Evolutionary conservation across 768 basidiomycete species (phyloP).

Genomic region (Panus rudis): DNA sequence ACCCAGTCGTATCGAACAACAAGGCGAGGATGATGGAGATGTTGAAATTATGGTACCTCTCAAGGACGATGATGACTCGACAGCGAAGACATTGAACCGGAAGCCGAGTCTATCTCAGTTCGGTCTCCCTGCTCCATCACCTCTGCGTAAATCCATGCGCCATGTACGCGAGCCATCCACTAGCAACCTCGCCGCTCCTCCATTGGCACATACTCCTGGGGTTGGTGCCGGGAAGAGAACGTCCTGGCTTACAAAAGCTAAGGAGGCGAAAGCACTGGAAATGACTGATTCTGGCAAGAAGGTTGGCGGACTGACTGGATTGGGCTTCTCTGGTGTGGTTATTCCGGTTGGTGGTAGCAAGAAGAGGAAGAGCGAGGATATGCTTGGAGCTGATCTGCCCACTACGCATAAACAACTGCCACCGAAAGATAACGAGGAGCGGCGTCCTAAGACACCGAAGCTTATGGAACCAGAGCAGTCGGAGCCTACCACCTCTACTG

Average conservation of each 20-base stretch:
- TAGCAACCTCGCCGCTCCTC: slow-evolving; percentile 24
- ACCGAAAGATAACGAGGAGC: neutral
- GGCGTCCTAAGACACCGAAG: slow-evolving; percentile 44
- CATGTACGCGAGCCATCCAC: slow-evolving; percentile 40
- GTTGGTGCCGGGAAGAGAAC: slow-evolving; percentile 49
- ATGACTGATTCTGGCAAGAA: slow-evolving; percentile 7
- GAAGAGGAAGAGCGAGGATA: slow-evolving; percentile 61
- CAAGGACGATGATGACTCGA: slow-evolving; percentile 22
- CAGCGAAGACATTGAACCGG: slow-evolving; percentile 21
- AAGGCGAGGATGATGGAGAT: neutral
- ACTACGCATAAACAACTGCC: neutral
- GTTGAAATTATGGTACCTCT: slow-evolving; percentile 28
- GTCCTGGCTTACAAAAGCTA: slow-evolving; percentile 75
- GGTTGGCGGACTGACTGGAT: slow-evolving; percentile 3
- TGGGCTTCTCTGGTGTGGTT: slow-evolving; percentile 4
- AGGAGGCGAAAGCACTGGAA: slow-evolving; percentile 50
- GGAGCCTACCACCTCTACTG: neutral
- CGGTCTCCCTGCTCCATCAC: slow-evolving; percentile 60
- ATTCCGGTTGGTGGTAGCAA: slow-evolving; percentile 22
- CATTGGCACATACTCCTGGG: slow-evolving; percentile 26
- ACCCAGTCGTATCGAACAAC: slow-evolving; percentile 16
- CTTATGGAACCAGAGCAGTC: slow-evolving; percentile 8
- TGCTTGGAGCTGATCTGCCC: slow-evolving; percentile 11
- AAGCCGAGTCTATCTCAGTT: slow-evolving; percentile 42
- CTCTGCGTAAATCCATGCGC: slow-evolving; percentile 62